These are phyloP conservation scores for Vinca minor DNA, from an alignment of 257 asterid genomes.

Conservation along the genomic window DNA sequence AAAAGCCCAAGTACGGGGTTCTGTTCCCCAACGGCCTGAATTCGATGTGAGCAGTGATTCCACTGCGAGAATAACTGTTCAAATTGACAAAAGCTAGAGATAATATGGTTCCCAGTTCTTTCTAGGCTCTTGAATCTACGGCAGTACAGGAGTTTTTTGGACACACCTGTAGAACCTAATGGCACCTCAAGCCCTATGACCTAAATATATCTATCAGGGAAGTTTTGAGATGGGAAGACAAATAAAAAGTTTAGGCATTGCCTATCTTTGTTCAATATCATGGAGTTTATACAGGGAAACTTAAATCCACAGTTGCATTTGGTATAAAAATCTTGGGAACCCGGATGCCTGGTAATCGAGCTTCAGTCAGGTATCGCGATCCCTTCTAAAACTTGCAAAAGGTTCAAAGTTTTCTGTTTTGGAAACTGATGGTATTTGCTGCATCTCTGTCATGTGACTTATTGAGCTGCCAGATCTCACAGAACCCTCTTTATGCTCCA, in stretches of 20 bases:
- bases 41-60: neutral
- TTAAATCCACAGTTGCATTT: neutral
- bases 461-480: conserved; percentile 29
- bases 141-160: neutral
- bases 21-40: neutral
- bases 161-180: neutral
- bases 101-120: neutral
- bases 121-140: neutral
- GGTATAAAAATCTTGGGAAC: neutral
- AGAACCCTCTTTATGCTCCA: conserved; percentile 30
- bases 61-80: neutral
- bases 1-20: neutral
- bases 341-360: neutral
- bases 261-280: neutral
- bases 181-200: neutral
- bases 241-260: neutral
- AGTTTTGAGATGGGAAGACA: neutral
- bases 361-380: conserved; percentile 24
- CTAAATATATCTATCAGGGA: neutral
- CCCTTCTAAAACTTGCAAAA: conserved; percentile 36
- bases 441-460: conserved; percentile 26
- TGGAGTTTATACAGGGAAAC: neutral
- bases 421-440: conserved; percentile 24
- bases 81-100: neutral
- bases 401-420: conserved; percentile 48